Base-by-base conservation (phyloP, 2,329 filamentous ascomycete genomes). In the Colletotrichum sp. region DNA sequence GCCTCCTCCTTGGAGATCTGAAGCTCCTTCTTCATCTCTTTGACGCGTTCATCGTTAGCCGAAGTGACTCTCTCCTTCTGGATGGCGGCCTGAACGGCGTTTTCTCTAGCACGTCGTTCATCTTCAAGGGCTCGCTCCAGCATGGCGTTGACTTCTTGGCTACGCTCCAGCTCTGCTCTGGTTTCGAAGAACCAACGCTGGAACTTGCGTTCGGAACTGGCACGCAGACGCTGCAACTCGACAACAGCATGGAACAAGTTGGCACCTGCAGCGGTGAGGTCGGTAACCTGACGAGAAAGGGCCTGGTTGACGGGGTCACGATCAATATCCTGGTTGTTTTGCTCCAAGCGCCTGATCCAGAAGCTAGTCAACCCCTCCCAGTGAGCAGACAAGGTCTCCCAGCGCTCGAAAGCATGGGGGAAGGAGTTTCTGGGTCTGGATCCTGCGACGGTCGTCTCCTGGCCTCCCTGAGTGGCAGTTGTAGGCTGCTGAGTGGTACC, bases 131-230 rank as follows among this genome's bases (percentile, higher is more conserved):
- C 90, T 38, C 89, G 87, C 79, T 97, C 93, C n/a, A 98, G 85
- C 80, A 96, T 91, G 5, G 92, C 95, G 70, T 95, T 94, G 47
- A 94, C 88, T 83, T 98, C 97, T 77, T 94, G 93, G 64, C 93
- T 90, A 33, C 94, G 92, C 85, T 98, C 97, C 77, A 98, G 91
- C 77, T 98, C 96, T 36, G 93, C 90, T 66, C 96, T 90, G 9
- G 96, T 98, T 82, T 99, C 97, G 78, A 98, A 98, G 84, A 98
- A 98, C 97, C 97, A 99, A 65, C 97, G 91, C 84, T 99, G 97
- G 79, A 99, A 99, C 82, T 98, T 98, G 76, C 97, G 92, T 83
- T 99, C 97, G 0, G 96, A 98, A 70, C 95, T 98, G 47, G 97
- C 97, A 57, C 97, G 93, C 31, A 99, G 88, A 34, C 97, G 93